Percentiles rank a stretch among this genome's conserved stretches.
phyloP scores from a whole-genome alignment of 129 eudicot species.

The Sambucus nigra region DNA sequence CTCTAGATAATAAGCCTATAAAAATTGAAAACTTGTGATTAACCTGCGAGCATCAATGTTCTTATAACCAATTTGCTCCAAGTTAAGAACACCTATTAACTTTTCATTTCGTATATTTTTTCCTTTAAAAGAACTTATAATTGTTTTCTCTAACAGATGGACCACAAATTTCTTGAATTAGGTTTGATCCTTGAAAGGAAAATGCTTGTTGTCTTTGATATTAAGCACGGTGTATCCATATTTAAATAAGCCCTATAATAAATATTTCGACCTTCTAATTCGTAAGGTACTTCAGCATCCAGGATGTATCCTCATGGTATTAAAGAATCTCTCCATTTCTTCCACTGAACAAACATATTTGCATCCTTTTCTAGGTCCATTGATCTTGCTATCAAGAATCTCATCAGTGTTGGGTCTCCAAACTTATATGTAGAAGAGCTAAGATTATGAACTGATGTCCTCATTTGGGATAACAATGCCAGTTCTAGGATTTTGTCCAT shows the following conservation, averaged over 20 bases:
- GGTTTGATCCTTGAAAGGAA: slow-evolving; percentile 53
- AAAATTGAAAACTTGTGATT: slow-evolving; percentile 74
- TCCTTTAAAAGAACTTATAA: slow-evolving; percentile 60
- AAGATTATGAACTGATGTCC: slow-evolving; percentile 38
- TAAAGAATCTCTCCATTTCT: slow-evolving; percentile 62
- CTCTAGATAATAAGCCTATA: slow-evolving; percentile 65
- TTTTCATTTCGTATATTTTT: slow-evolving; percentile 65
- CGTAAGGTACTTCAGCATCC: slow-evolving; percentile 54
- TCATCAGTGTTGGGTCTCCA: slow-evolving; percentile 44
- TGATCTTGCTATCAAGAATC: slow-evolving; percentile 81
- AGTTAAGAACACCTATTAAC: slow-evolving; percentile 51
- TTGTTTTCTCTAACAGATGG: slow-evolving; percentile 57
- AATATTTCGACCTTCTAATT: slow-evolving; percentile 36
- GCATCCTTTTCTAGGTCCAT: slow-evolving; percentile 75
- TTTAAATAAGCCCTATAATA: slow-evolving; percentile 52
- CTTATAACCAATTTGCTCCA: slow-evolving; percentile 38
- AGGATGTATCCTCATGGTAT: slow-evolving; percentile 51
- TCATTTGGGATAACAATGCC: slow-evolving; percentile 47
- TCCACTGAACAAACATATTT: slow-evolving; percentile 78
- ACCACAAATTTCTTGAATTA: slow-evolving; percentile 70
- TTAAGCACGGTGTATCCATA: slow-evolving; percentile 36
- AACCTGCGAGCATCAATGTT: slow-evolving; percentile 64
- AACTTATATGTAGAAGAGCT: slow-evolving; percentile 48
- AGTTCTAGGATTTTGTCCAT: slow-evolving; percentile 36
- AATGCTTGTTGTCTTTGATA: slow-evolving; percentile 47